A percentile compares a stretch with the other conserved stretches of the same genome.
phyloP scores from a whole-genome alignment of 78 protist species.

The Dictyostelium brefeldianum region DNA sequence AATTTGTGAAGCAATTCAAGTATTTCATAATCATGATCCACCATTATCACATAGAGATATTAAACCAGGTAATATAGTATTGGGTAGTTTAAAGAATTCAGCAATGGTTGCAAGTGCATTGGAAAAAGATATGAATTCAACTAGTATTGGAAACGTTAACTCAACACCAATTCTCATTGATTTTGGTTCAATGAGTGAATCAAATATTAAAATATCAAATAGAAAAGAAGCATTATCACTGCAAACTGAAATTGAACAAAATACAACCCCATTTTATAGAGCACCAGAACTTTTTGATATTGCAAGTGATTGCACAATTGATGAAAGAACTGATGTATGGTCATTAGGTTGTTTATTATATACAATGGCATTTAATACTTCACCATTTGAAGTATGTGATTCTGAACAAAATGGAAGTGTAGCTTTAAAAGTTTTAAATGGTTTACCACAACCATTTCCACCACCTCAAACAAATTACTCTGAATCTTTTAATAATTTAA shows the following conservation, averaged over 20 bases:
- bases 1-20: conserved; percentile 42
- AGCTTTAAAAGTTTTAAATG: conserved; percentile 47
- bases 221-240: conserved; percentile 73
- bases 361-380: conserved; percentile 69
- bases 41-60: conserved; percentile 72
- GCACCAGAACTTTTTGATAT: conserved; percentile 82
- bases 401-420: conserved; percentile 31
- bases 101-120: not conserved
- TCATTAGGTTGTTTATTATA: conserved; percentile 80
- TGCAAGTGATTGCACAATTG: conserved; percentile 16
- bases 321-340: conserved; percentile 83
- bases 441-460: conserved; percentile 19
- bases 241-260: conserved; percentile 67
- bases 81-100: not conserved
- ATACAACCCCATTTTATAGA: conserved; percentile 72
- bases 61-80: conserved; percentile 70
- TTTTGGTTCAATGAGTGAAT: conserved; percentile 67
- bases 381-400: conserved; percentile 64
- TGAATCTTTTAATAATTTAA: conserved; percentile 2
- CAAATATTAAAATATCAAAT: conserved; percentile 25
- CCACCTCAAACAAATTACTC: conserved; percentile 17
- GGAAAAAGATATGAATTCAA: not conserved
- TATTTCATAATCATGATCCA: conserved; percentile 47
- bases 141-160: not conserved
- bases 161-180: conserved; percentile 40